Evolutionary conservation across 345 rosid species (phyloP).

Genomic region (Acer campestre): DNA sequence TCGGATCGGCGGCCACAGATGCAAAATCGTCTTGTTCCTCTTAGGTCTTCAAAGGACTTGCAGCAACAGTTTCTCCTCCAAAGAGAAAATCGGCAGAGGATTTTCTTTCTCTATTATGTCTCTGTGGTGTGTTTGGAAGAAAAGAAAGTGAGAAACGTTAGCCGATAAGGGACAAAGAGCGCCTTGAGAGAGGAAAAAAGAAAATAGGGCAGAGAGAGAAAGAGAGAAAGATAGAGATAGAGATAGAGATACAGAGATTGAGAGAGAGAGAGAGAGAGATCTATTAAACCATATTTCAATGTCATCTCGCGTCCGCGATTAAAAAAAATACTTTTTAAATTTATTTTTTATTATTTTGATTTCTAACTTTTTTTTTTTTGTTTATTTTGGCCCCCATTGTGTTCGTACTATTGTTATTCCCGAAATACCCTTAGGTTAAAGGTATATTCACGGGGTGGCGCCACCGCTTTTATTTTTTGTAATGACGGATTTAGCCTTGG

Average conservation of each 20-base stretch:
- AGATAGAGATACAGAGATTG: not conserved
- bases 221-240: slow-evolving; percentile 9
- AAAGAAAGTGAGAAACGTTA: slow-evolving; percentile 40
- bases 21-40: not conserved
- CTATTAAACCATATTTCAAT: slow-evolving; percentile 44
- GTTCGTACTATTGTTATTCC: not conserved
- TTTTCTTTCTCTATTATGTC: slow-evolving; percentile 21
- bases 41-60: not conserved
- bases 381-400: slow-evolving; percentile 12
- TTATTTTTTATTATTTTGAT: not conserved
- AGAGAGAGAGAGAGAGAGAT: slow-evolving; percentile 12
- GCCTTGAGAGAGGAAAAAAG: slow-evolving; percentile 25
- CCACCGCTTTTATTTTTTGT: not conserved
- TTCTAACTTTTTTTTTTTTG: not conserved
- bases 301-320: slow-evolving; percentile 46
- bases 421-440: slow-evolving; percentile 19
- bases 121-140: slow-evolving; percentile 30
- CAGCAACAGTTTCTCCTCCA: too few species aligned
- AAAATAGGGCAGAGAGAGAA: slow-evolving; percentile 16
- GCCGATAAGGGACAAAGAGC: slow-evolving; percentile 54
- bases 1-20: not conserved
- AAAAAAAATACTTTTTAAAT: not conserved
- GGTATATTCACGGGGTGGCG: slow-evolving; percentile 4
- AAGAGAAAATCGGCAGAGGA: not conserved
- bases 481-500: slow-evolving; percentile 22